Evolutionary conservation across 2,329 filamentous ascomycete genomes (phyloP).

Genomic region (Claviceps fusiformis): DNA sequence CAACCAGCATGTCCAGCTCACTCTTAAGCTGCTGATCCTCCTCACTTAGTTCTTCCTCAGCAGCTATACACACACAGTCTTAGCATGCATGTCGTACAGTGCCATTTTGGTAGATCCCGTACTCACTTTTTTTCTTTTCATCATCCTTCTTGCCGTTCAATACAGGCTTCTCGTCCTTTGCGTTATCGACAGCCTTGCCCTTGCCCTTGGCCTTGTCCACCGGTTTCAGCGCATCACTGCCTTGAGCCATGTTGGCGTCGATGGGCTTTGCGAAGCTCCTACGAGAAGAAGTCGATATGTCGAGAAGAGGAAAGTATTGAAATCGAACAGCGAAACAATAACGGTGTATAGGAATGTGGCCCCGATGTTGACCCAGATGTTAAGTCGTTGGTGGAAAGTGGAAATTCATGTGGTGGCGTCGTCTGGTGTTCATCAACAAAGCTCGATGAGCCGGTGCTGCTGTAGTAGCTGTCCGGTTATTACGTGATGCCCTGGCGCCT

Average conservation of each 20-base stretch:
- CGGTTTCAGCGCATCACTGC: conserved; percentile 72
- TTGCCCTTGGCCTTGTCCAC: conserved; percentile 97
- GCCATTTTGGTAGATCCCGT: conserved; percentile 4
- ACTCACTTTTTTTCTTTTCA: conserved; percentile 40
- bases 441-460: conserved; percentile 13
- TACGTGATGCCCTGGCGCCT: conserved; percentile 33
- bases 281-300: neutral
- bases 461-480: conserved; percentile 22
- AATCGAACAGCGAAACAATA: neutral
- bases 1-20: conserved; percentile 95
- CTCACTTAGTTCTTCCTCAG: conserved; percentile 80
- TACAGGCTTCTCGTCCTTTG: conserved; percentile 55
- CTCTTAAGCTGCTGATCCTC: conserved; percentile 97
- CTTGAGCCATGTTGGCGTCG: conserved; percentile 69
- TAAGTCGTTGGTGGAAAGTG: neutral
- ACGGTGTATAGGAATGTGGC: neutral
- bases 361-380: neutral
- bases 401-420: conserved; percentile 14
- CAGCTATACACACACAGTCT: conserved; percentile 15
- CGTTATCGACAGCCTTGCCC: conserved; percentile 69
- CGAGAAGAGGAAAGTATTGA: conserved; percentile 3
- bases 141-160: conserved; percentile 69
- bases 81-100: conserved; percentile 11
- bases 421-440: conserved; percentile 22
- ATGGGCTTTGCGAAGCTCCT: conserved; percentile 14